Conservation (phyloP, 179 eudicot species). For the Silene noctiflora region DNA sequence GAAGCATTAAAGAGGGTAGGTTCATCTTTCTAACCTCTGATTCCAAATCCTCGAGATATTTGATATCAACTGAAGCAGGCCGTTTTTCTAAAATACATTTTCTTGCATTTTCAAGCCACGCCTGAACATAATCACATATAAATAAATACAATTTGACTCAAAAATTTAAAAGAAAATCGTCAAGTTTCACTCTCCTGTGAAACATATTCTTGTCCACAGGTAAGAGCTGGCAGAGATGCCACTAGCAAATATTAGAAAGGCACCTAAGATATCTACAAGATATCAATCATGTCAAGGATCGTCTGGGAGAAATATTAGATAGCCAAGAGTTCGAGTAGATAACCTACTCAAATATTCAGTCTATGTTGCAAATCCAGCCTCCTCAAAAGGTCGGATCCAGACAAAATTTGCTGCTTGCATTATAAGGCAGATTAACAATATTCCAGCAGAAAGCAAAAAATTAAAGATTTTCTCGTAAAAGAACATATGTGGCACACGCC, state of each 20-base stretch:
- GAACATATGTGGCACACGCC: not conserved
- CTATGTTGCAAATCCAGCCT: not conserved
- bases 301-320: not conserved
- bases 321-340: not conserved
- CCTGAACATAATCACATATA: conserved; percentile 35
- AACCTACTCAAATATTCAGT: not conserved
- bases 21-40: conserved; percentile 49
- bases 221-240: not conserved
- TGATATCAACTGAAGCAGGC: conserved; percentile 59
- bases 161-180: not conserved
- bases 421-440: not conserved
- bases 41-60: conserved; percentile 55
- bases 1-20: conserved; percentile 6
- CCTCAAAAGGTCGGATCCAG: not conserved
- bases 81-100: conserved; percentile 54
- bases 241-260: conserved; percentile 1
- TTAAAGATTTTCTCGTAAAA: not conserved
- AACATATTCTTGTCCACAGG: not conserved
- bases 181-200: not conserved
- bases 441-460: not conserved
- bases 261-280: not conserved
- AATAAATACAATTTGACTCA: not conserved
- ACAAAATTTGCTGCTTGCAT: not conserved
- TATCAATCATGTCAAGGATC: not conserved
- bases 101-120: conserved; percentile 57